These are phyloP conservation scores for Erucastrum elatum DNA, from an alignment of 345 rosid genomes.

Conservation along the genomic window DNA sequence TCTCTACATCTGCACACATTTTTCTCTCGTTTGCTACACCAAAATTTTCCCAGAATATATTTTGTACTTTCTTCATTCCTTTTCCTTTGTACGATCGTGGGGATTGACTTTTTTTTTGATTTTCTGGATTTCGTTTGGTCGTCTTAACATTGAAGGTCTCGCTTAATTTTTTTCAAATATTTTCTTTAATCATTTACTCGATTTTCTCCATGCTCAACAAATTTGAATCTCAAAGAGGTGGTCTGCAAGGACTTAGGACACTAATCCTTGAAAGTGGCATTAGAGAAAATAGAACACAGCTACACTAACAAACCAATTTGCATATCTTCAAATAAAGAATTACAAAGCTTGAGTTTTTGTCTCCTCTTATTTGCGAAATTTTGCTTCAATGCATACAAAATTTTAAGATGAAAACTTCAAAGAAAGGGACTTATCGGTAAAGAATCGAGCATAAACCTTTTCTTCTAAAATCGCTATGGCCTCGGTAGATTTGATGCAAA, in stretches of 20 bases:
- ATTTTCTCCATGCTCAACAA: neutral
- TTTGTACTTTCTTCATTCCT: neutral
- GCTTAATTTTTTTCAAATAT: neutral
- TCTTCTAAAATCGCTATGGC: slow-evolving; percentile 26
- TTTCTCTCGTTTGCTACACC: too few relatives aligned
- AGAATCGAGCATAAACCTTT: neutral
- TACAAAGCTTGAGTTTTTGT: neutral
- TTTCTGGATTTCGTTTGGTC: neutral
- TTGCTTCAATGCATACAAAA: slow-evolving; percentile 3
- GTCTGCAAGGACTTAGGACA: neutral
- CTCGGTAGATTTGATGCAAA: slow-evolving; percentile 56
- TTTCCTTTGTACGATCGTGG: neutral
- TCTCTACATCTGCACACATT: too few relatives aligned
- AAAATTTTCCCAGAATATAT: too few relatives aligned
- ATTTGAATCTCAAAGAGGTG: neutral
- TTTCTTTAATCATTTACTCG: neutral
- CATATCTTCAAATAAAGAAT: neutral
- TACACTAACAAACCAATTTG: neutral
- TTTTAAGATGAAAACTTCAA: neutral
- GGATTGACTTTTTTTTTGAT: neutral
- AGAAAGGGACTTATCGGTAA: neutral
- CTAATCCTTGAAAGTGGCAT: neutral
- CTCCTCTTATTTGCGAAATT: neutral
- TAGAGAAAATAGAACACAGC: neutral
- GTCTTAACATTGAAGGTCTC: neutral